Base-by-base conservation (phyloP, 352 stramenopile genomes). In the Globisporangium paddicum region DNA sequence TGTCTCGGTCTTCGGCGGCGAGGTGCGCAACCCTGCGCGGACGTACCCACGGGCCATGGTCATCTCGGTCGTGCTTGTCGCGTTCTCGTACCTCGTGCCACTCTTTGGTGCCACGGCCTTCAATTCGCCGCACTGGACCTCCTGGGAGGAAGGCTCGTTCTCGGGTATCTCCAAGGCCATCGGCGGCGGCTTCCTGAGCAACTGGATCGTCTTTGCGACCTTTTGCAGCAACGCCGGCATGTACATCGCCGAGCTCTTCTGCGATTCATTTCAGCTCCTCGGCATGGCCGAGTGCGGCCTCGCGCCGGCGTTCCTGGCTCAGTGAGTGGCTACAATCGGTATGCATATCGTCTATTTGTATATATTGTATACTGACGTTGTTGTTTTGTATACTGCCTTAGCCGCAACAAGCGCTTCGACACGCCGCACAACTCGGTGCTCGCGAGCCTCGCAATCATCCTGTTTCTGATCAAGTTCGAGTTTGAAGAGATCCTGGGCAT, bases 181-280 rank as follows among this genome's bases (percentile, higher is more conserved):
- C 30, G 94, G 82, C 21, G 82, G 93, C 35, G 64, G 72, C 9
- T 97, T 88, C 75, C 74, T 98, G 3, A 84, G 80, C 46, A 81
- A 71, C 5, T 98, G 93, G 87, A 83, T 96, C 40, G 76, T 98
- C 18, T 68, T 97, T 37, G 83, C 90, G 19, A 86, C 90, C 2
- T 88, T 91, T 46, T 82, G 93, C 41, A 90, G 77, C 48, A 97
- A 97, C 63, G 74, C 97, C 34, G 93, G 87, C 19, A 79, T 98
- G 63, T 98, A 97, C 69, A 84, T 96, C 67, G 85, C 90, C 6
- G 93, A 98, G 69, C 88, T 98, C 49, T 95, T 85, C n/a, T 79
- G 75, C 7, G 94, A 98, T 73, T 83, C 90, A 30, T 98, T 91
- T 60, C 88, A 97, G 69, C 64, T 98, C 23, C 66, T 75, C 28